Evolutionary conservation across 768 basidiomycete species (phyloP).

Genomic region (Boletus rubescentipes): DNA sequence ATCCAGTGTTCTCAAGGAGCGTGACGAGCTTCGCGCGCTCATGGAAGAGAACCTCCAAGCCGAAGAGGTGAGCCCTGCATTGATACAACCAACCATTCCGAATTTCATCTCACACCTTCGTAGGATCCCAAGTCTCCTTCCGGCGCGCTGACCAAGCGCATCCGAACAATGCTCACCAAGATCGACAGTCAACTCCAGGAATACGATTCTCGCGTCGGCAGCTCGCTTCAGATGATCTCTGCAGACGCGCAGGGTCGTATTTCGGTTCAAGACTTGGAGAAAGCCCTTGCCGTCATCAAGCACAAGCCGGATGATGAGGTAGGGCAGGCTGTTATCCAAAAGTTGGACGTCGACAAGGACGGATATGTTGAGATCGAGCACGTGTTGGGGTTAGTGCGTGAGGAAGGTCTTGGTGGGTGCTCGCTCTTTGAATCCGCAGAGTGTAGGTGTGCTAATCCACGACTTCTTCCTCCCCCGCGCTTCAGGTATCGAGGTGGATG

Average conservation of each 20-base stretch:
- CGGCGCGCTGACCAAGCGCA: slow-evolving; percentile 90
- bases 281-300: slow-evolving; percentile 89
- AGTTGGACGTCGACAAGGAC: slow-evolving; percentile 94
- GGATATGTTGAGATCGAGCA: slow-evolving; percentile 96
- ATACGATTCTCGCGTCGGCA: slow-evolving; percentile 87
- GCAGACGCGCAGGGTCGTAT: slow-evolving; percentile 87
- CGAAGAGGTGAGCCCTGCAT: slow-evolving; percentile 60
- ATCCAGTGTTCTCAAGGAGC: slow-evolving; percentile 93
- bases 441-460: not conserved
- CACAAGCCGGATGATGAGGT: slow-evolving; percentile 91
- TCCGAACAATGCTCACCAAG: slow-evolving; percentile 93
- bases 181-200: slow-evolving; percentile 89
- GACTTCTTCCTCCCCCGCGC: not conserved
- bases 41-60: slow-evolving; percentile 93
- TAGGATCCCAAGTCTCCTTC: slow-evolving; percentile 79
- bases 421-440: not conserved
- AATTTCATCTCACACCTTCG: not conserved
- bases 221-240: slow-evolving; percentile 81
- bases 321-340: slow-evolving; percentile 83
- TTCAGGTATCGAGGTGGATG: slow-evolving; percentile 79
- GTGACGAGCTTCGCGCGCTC: slow-evolving; percentile 84
- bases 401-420: slow-evolving; percentile 76
- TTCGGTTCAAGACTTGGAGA: slow-evolving; percentile 83
- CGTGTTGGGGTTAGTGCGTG: slow-evolving; percentile 82
- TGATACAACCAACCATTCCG: not conserved